Evolutionary conservation across 768 basidiomycete species (phyloP).

Genomic region (Lentinula boryana): DNA sequence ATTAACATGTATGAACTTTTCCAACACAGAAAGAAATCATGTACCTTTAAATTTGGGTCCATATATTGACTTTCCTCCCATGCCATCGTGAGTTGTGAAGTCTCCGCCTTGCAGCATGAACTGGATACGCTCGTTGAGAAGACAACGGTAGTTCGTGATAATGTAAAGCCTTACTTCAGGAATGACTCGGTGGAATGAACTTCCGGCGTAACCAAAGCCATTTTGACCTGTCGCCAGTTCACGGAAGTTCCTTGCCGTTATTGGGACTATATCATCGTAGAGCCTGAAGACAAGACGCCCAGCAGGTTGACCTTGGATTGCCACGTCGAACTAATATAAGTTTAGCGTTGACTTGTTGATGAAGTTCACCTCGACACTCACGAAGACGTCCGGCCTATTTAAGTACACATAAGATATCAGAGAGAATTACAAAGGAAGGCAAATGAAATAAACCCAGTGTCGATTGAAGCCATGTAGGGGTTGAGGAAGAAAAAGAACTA

Average conservation of each 20-base stretch:
- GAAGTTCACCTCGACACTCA: slow-evolving; percentile 16
- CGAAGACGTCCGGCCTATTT: slow-evolving; percentile 25
- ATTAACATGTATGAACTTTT: slow-evolving; percentile 12
- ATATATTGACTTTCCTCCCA: slow-evolving; percentile 78
- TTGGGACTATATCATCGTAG: slow-evolving; percentile 72
- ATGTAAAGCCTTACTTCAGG: not conserved
- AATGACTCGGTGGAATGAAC: slow-evolving; percentile 10
- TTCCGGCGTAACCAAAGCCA: slow-evolving; percentile 69
- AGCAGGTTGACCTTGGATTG: slow-evolving; percentile 28
- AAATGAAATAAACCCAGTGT: no score
- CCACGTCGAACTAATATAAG: slow-evolving; percentile 57
- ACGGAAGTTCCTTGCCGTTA: slow-evolving; percentile 80
- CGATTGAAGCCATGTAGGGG: no score
- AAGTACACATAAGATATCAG: no score
- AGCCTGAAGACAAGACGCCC: slow-evolving; percentile 82
- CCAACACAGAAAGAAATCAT: slow-evolving; percentile 18
- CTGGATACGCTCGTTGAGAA: slow-evolving; percentile 50
- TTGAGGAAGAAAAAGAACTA: no score
- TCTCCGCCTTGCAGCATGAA: slow-evolving; percentile 94
- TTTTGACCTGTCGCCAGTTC: slow-evolving; percentile 75
- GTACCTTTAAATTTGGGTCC: slow-evolving; percentile 61
- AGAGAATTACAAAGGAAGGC: no score
- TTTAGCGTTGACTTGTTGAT: not conserved
- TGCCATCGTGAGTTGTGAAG: slow-evolving; percentile 65
- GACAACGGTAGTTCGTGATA: not conserved